A percentile compares a stretch with the other conserved stretches of the same genome.
These are phyloP conservation scores for Erodium moschatum DNA, from an alignment of 441 rosid genomes.

Conservation along the genomic window DNA sequence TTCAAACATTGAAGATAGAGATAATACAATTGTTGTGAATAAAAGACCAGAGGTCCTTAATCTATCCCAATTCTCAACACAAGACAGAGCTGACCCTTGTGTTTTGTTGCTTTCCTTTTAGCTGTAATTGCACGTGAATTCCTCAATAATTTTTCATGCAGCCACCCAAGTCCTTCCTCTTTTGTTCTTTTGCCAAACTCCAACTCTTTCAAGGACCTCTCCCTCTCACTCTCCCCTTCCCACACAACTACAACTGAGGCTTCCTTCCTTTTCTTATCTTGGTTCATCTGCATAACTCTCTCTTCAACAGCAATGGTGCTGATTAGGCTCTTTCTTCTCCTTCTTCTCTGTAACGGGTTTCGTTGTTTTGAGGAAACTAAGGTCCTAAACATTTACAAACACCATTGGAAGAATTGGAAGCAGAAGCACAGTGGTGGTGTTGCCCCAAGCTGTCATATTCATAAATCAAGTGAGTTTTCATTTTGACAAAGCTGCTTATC, in stretches of 20 bases:
- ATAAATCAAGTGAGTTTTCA: conserved; percentile 50
- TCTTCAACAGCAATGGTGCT: conserved; percentile 4
- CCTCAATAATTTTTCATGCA: conserved; percentile 77
- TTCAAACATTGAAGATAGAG: neutral
- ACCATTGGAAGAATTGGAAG: conserved; percentile 28
- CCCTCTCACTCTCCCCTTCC: conserved; percentile 6
- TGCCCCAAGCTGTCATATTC: conserved; percentile 40
- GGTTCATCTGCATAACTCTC: conserved; percentile 8
- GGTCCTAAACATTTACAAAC: conserved; percentile 33
- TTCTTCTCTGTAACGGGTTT: conserved; percentile 24
- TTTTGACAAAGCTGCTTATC: conserved; percentile 4
- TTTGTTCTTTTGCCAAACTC: conserved; percentile 76
- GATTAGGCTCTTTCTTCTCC: conserved; percentile 14
- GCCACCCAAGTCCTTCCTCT: conserved; percentile 48
- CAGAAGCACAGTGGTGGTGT: conserved; percentile 15
- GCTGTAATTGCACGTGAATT: conserved; percentile 56
- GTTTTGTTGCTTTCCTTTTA: neutral
- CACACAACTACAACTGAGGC: too few relatives aligned
- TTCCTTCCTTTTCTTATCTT: conserved; percentile 7
- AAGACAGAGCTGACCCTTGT: neutral
- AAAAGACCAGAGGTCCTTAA: too few relatives aligned
- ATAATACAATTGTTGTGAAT: neutral
- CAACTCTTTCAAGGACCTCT: conserved; percentile 48
- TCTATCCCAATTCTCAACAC: conserved; percentile 8
- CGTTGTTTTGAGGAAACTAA: conserved; percentile 32